phyloP scores from a whole-genome alignment of 164 flowering plant species.

The Taxillus chinensis region DNA sequence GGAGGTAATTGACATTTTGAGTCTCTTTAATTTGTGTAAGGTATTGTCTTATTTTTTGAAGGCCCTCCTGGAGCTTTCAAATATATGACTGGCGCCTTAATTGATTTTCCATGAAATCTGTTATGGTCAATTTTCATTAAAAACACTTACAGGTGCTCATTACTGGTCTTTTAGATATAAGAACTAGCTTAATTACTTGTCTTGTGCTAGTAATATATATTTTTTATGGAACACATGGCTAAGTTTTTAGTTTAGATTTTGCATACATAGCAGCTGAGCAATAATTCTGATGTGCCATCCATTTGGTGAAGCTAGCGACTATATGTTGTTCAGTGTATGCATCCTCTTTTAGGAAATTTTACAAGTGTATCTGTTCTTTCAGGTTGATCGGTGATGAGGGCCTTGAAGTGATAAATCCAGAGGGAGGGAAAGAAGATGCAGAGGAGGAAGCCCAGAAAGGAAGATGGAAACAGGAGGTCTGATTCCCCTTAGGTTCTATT shows the following conservation, averaged over 20 bases:
- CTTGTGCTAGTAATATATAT: no score
- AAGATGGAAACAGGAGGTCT: constrained; percentile 83
- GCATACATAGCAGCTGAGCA: neutral
- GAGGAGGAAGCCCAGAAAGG: constrained; percentile 78
- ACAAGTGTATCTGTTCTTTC: constrained; percentile 2
- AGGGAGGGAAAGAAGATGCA: constrained; percentile 78
- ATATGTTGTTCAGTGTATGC: neutral
- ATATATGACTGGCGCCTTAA: no score
- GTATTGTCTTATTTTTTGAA: no score
- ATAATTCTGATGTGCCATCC: neutral
- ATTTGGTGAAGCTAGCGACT: neutral
- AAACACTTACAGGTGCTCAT: neutral
- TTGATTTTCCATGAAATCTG: neutral
- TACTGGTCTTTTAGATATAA: neutral
- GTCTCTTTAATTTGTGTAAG: no score
- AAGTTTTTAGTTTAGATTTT: neutral
- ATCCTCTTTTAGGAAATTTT: neutral
- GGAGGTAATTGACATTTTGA: no score
- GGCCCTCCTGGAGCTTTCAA: no score
- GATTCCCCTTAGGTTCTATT: neutral
- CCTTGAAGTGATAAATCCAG: constrained; percentile 78
- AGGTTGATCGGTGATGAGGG: constrained; percentile 73
- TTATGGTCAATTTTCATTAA: neutral
- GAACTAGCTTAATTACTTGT: no score
- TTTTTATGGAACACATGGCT: neutral